Evolutionary conservation across 1,139 yeast species (phyloP), one percentile per base, ranked within the genome.

Genomic region (Saccharomyces hybrid): DNA sequence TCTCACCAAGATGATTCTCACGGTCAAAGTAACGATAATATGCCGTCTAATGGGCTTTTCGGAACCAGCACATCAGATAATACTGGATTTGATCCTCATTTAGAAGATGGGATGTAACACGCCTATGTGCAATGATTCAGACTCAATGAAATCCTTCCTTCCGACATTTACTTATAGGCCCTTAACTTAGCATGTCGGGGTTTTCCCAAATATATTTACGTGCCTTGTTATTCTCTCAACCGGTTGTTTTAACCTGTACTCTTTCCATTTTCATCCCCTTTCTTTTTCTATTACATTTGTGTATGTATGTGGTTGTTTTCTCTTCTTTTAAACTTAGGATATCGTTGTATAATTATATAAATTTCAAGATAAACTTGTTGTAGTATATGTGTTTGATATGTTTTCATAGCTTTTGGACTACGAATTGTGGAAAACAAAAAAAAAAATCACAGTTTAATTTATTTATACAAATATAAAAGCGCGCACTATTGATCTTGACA

Each of bases 61-160:
- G 62, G 54, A 11, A 46, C 49, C 5, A 46, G 50, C 16, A 48
- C 55, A 13, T 46, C 55, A 28, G 64, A 61, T 29, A 49, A 59
- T 6, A 42, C 60, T 1, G 58, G 59, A 1, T 63, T 58, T 41
- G 66, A 63, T 52, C 66, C 65, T 42, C 58, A 55, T 50, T 53
- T 63, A 13, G 62, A 58, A 46, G 47, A 61, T 13, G 50, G 55
- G 16, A 61, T 62, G 55, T 61, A 29, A 9, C 13, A 2, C 13
- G 5, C 5, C 32, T 4, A 16, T 11, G 6, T 8, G 4, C 23
- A 3, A 19, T 19, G 23, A 19, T 19, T 19, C 23, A 19, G 4
- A 19, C 23, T 3, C 23, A 3, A 19, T 19, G 23, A 19, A 19
- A 19, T 3, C 23, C 23, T 19, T 19, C 4, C 23, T 19, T 19